A percentile compares a stretch with the other conserved stretches of the same genome.
These are phyloP conservation scores for Claviceps sp. DNA, from an alignment of 2,329 filamentous ascomycete species.

Conservation along the genomic window DNA sequence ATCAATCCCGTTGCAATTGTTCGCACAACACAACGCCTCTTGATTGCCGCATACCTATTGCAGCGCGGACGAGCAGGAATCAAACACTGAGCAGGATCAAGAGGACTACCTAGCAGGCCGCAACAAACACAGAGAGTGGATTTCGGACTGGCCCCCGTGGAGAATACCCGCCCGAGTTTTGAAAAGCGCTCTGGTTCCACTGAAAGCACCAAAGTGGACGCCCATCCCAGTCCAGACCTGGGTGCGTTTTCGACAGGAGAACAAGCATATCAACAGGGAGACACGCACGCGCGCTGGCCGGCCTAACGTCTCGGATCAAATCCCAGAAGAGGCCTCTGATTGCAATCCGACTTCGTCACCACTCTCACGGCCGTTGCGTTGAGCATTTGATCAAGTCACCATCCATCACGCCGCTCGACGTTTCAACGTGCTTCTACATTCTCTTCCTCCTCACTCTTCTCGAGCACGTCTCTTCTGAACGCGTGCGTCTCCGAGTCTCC, in stretches of 20 bases:
- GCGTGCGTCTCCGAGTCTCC: background rate
- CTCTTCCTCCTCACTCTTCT: background rate
- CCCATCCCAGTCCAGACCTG: background rate
- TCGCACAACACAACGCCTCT: background rate
- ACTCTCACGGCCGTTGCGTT: background rate
- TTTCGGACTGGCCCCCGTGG: background rate
- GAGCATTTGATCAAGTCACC: background rate
- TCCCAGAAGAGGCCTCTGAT: background rate
- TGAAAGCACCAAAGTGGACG: conserved; percentile 2
- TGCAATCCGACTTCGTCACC: background rate
- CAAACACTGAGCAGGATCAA: too few species aligned
- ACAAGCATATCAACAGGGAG: background rate
- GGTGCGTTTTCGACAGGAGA: background rate
- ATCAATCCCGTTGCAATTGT: background rate
- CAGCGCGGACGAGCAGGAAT: too few species aligned
- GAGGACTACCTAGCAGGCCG: background rate
- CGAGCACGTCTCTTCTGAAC: background rate
- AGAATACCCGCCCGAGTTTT: conserved; percentile 1
- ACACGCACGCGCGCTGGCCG: background rate
- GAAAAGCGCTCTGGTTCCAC: background rate
- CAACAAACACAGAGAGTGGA: conserved; percentile 1
- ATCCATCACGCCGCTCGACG: background rate
- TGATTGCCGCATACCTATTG: background rate
- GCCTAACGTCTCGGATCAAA: background rate
- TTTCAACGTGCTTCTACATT: background rate